Evolutionary conservation across 2,329 filamentous ascomycete genomes (phyloP).

Genomic region (Aspergillus eucalypticola): DNA sequence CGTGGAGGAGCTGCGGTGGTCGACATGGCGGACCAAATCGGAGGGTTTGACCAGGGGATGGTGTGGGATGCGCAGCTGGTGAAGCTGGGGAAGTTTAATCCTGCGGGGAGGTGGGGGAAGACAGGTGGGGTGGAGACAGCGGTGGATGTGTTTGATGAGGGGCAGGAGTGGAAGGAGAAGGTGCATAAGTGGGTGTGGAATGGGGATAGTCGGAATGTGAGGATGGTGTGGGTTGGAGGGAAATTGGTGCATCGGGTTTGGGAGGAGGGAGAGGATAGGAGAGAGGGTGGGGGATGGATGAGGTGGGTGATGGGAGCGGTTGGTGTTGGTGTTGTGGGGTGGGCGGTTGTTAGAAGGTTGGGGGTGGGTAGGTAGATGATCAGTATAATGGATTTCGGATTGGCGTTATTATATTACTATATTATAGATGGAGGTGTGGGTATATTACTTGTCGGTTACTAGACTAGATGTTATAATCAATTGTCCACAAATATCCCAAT

Average conservation of each 20-base stretch:
- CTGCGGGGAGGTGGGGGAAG: constrained; percentile 39
- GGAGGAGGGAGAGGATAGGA: not conserved
- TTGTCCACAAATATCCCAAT: too few relatives aligned
- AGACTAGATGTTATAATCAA: too few relatives aligned
- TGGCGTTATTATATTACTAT: too few relatives aligned
- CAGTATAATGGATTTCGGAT: too few relatives aligned
- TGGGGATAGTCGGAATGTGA: constrained; percentile 89
- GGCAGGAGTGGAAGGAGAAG: constrained; percentile 74
- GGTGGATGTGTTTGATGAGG: constrained; percentile 89
- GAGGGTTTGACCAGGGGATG: constrained; percentile 82
- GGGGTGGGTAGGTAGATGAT: not conserved
- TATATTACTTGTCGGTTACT: too few relatives aligned
- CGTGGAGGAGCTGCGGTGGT: constrained; percentile 82
- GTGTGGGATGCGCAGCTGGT: constrained; percentile 90
- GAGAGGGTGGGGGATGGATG: not conserved
- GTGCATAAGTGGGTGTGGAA: constrained; percentile 94
- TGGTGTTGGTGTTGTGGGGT: constrained; percentile 9
- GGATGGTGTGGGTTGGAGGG: constrained; percentile 85
- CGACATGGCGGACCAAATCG: constrained; percentile 69
- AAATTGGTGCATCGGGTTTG: constrained; percentile 65
- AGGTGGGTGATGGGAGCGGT: not conserved
- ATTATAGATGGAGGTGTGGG: not conserved
- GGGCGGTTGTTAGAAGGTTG: constrained; percentile 7
- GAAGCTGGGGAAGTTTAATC: constrained; percentile 51
- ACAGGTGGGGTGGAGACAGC: constrained; percentile 50